Base-by-base conservation (phyloP, 345 rosid genomes). In the Stellera chamaejasme region DNA sequence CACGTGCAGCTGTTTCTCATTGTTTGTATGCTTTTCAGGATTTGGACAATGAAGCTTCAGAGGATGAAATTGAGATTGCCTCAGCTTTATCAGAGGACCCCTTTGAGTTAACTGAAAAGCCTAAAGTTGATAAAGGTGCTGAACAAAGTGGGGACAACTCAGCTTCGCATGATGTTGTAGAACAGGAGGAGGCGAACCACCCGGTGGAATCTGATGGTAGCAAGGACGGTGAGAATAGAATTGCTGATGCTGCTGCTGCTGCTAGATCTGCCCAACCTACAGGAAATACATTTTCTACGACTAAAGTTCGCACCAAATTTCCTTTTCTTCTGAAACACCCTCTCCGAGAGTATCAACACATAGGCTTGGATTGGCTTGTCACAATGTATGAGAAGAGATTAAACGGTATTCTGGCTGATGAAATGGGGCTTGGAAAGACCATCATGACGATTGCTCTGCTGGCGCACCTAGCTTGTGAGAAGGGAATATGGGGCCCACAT, bases 401-500 rank as follows among this genome's bases (percentile, higher is more conserved):
- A 69, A 94, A 94, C 63, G 99, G 99, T 71, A 94, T 94, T 73
- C 70, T 94, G 55, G 99, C 99, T 67, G 99, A 94, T 82, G 99
- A 94, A 81, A 94, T 94, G 99, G 99, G 99, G 63, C 94, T 94
- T 55, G 99, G 99, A 61, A 94, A 94, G 82, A 94, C 99, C 4
- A 94, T 94, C 63, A 90, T 94, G 99, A 94, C 99, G 50, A 94
- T 94, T 75, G 85, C 99, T 60, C 79, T 94, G 65, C 99, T 94
- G 66, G 97, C 96, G 53, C 99, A 94, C 58, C 80, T 94, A 48
- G 97, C 99, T 46, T 90, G 97, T 59, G 99, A 94, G 67, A 94
- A 87, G 75, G 99, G 99, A 56, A 90, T 90, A 72, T 94, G 99
- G 99, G 99, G 99, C 61, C 99, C 99, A 47, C 99, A 94, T 82